A percentile compares a stretch with the other conserved stretches of the same genome.
Evolutionary conservation across 2,329 filamentous ascomycete genomes (phyloP).

Genomic region (Dactylellina drechsleri): DNA sequence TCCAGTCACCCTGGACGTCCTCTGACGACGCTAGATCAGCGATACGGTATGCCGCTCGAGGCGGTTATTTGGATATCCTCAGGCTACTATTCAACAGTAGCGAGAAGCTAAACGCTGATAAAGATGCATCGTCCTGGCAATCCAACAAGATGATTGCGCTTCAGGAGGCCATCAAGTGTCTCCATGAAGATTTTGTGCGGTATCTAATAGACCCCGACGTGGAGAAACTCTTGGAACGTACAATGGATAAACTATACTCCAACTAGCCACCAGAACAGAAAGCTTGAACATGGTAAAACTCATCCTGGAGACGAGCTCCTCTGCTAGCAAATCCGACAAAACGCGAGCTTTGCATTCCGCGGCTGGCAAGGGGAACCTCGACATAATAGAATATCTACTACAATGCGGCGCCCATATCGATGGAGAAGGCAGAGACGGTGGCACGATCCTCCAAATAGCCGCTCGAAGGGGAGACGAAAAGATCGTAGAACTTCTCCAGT

Average conservation of each 20-base stretch:
- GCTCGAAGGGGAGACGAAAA: constrained; percentile 19
- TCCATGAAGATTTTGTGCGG: constrained; percentile 10
- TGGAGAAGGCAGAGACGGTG: not conserved
- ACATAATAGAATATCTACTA: constrained; percentile 16
- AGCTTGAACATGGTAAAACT: constrained; percentile 25
- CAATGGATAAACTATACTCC: constrained; percentile 9
- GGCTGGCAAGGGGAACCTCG: constrained; percentile 16
- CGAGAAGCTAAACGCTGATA: not conserved
- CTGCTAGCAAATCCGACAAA: not conserved
- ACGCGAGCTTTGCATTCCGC: constrained; percentile 27
- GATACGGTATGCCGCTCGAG: constrained; percentile 14
- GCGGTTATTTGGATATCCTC: constrained; percentile 17
- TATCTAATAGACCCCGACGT: constrained; percentile 18
- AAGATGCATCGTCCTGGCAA: not conserved
- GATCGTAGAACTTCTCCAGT: constrained; percentile 25
- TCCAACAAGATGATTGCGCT: constrained; percentile 19
- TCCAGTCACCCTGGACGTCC: constrained; percentile 7
- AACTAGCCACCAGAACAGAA: constrained; percentile 15
- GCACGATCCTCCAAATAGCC: constrained; percentile 21
- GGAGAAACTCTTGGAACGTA: constrained; percentile 7
- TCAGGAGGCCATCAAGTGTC: constrained; percentile 13
- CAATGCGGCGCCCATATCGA: constrained; percentile 17
- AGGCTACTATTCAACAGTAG: constrained; percentile 21
- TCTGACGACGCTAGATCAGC: constrained; percentile 13
- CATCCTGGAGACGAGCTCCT: constrained; percentile 11